Evolutionary conservation across 2,329 filamentous ascomycete genomes (phyloP), one percentile per base, ranked within the genome.

Genomic region (Helicocarpus griseus): DNA sequence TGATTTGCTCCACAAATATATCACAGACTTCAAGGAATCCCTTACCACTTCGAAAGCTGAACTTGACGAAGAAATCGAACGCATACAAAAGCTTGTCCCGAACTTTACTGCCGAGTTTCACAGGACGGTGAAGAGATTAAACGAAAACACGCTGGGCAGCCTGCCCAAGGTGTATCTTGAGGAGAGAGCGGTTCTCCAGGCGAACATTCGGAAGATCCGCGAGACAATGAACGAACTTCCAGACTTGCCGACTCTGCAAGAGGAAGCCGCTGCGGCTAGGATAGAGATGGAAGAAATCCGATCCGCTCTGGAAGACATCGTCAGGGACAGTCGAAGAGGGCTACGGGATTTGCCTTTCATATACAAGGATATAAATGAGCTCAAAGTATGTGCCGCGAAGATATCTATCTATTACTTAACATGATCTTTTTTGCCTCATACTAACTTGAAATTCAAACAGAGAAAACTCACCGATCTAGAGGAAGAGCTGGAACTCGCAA

Each of bases 1-100:
- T 14, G 24, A 35, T 8, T n/a, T 46, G 24, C 35, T 38, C 14
- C 11, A n/a, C 13, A 41, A 47, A 4, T 17, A 39, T 13, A 39
- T 47, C 17, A 41, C 28, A 14, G 17, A 24, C 3, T 51, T 51
- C 22, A 47, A 47, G 31, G 24, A 51, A 5, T 38, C 33, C 21
- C 22, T 51, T n/a, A 33, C 33, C 5, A n/a, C n/a, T 14, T 28
- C 35, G 28, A 46, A 51, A 14, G 43, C 19, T 35, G 49, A 51
- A 4, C 28, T 51, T 21, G 39, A 36, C 2, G 13, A 26, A 35
- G 49, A 39, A 31, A 36, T 46, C 5, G 26, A 33, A n/a, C 19
- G 19, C n/a, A 5, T 51, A 9, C 19, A 40, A n/a, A 21, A 29
- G 11, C 31, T 45, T 9, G 26, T 51, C 22, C 29, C 49, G 9